phyloP scores from a whole-genome alignment of 768 basidiomycete species.

The Tubosaeta sp. region DNA sequence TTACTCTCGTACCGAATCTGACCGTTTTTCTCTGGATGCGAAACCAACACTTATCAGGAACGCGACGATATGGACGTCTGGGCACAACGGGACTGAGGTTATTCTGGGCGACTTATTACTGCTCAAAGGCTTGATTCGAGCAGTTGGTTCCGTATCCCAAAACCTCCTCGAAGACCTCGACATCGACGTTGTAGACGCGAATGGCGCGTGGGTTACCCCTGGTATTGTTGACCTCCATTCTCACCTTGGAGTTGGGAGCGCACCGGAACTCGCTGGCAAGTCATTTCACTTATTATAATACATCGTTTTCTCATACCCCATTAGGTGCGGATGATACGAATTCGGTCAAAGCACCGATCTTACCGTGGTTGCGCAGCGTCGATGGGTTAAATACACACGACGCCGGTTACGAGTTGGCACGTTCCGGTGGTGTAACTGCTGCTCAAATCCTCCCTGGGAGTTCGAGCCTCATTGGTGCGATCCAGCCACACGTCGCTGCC shows the following conservation, averaged over 20 bases:
- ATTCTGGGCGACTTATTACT: slow-evolving; percentile 57
- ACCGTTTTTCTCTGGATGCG: slow-evolving; percentile 64
- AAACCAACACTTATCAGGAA: slow-evolving; percentile 63
- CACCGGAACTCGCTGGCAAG: not conserved
- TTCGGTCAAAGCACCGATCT: slow-evolving; percentile 51
- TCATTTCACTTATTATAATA: not conserved
- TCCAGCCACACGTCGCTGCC: not conserved
- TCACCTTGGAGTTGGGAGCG: slow-evolving; percentile 41
- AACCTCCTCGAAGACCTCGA: slow-evolving; percentile 13
- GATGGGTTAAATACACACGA: slow-evolving; percentile 48
- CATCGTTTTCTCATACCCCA: not conserved
- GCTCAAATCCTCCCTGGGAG: slow-evolving; percentile 49
- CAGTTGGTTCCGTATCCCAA: slow-evolving; percentile 45
- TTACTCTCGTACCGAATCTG: slow-evolving; percentile 48
- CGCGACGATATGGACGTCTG: slow-evolving; percentile 78
- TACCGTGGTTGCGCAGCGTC: slow-evolving; percentile 56
- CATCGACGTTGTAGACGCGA: slow-evolving; percentile 52
- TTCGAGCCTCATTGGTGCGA: slow-evolving; percentile 21
- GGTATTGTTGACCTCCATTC: slow-evolving; percentile 53
- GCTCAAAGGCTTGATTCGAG: slow-evolving; percentile 42
- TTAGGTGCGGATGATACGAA: slow-evolving; percentile 52
- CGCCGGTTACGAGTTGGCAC: slow-evolving; percentile 35
- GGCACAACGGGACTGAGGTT: slow-evolving; percentile 34
- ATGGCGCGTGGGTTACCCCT: slow-evolving; percentile 78
- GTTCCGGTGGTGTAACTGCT: slow-evolving; percentile 46